Percentiles rank a stretch among this genome's conserved stretches.
Evolutionary conservation across 2,329 filamentous ascomycete genomes (phyloP).

Genomic region (Penicillium sp.): DNA sequence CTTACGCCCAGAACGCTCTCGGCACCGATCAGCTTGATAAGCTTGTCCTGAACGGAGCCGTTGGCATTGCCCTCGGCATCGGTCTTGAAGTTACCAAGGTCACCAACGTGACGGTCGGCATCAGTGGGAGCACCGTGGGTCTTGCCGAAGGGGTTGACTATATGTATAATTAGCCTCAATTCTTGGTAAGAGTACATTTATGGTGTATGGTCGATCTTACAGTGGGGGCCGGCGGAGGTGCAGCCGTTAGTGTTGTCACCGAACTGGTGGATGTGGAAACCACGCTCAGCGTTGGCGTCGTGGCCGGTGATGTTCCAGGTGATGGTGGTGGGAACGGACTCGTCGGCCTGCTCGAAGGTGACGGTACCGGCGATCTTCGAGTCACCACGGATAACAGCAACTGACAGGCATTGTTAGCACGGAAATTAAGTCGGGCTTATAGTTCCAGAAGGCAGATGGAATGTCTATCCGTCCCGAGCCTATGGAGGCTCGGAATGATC

Average conservation of each 20-base stretch:
- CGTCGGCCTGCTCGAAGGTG: constrained; percentile 87
- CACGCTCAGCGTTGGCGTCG: constrained; percentile 93
- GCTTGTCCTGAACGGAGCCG: constrained; percentile 75
- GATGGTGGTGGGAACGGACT: constrained; percentile 80
- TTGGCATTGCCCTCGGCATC: constrained; percentile 88
- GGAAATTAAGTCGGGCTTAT: background rate
- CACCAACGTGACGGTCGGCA: constrained; percentile 87
- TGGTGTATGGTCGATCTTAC: constrained; percentile 56
- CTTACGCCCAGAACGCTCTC: constrained; percentile 90
- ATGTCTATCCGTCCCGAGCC: background rate
- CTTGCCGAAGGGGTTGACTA: constrained; percentile 95
- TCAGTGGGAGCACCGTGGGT: constrained; percentile 85
- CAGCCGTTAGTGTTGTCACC: constrained; percentile 99
- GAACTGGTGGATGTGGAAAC: constrained; percentile 98
- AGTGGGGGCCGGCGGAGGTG: constrained; percentile 97
- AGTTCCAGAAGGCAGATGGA: constrained; percentile 13
- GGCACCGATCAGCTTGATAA: constrained; percentile 93
- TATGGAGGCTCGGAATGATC: background rate
- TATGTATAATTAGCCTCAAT: background rate
- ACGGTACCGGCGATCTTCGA: constrained; percentile 92
- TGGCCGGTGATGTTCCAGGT: constrained; percentile 90
- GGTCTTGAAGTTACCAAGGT: constrained; percentile 96
- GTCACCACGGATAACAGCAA: constrained; percentile 97
- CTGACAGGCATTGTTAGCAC: constrained; percentile 50
- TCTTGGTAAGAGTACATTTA: background rate